Percentiles rank a stretch among this genome's conserved stretches.
Conservation (phyloP, 371 early-diverging fungal species). For the Rhizoclosmatium hyalinum region DNA sequence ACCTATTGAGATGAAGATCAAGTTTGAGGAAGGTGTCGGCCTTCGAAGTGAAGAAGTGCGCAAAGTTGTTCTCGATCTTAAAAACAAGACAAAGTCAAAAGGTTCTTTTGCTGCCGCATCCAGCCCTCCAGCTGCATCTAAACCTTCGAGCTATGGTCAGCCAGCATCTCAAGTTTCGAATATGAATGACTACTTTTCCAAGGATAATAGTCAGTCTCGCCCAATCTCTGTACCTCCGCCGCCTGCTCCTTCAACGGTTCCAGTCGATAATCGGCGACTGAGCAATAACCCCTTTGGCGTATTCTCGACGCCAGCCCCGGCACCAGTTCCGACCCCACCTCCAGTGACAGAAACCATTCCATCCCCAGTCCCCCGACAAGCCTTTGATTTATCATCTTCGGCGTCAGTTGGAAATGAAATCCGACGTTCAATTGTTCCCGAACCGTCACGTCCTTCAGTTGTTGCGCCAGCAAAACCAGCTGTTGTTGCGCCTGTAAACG, state of each 20-base stretch:
- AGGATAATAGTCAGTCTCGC: background rate
- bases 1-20: slow-evolving; percentile 41
- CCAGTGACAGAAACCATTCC: background rate
- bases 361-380: background rate
- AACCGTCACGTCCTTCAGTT: slow-evolving; percentile 9
- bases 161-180: background rate
- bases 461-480: slow-evolving; percentile 9
- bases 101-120: slow-evolving; percentile 7
- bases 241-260: background rate
- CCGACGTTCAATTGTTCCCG: background rate
- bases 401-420: background rate
- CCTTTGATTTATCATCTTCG: background rate
- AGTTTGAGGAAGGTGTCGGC: slow-evolving; percentile 53
- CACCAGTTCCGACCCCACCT: background rate
- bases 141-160: background rate
- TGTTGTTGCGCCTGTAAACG: slow-evolving; percentile 31
- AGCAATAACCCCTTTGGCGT: background rate
- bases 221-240: background rate
- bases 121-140: background rate
- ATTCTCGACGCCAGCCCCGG: background rate
- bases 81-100: slow-evolving; percentile 17
- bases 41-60: slow-evolving; percentile 41
- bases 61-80: slow-evolving; percentile 36
- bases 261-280: background rate
- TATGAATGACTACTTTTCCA: background rate